Percentiles rank a stretch among this genome's conserved stretches.
These are phyloP conservation scores for Ceratobasidium sp. DNA, from an alignment of 1,284 basidiomycete species.

Conservation along the genomic window DNA sequence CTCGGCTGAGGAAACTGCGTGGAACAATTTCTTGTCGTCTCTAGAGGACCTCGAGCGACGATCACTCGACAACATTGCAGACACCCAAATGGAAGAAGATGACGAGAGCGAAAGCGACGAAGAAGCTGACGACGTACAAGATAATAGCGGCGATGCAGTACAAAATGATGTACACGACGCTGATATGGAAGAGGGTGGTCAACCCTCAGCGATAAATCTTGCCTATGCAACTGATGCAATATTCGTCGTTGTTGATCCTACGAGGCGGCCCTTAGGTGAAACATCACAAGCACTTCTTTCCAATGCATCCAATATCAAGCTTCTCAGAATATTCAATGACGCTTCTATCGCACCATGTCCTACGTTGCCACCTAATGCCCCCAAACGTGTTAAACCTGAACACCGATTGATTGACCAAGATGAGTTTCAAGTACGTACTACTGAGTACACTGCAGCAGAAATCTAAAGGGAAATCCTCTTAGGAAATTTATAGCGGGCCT, in stretches of 20 bases:
- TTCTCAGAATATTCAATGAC: conserved; percentile 73
- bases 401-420: conserved; percentile 33
- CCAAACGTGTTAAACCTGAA: conserved; percentile 46
- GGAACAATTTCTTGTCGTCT: conserved; percentile 61
- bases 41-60: conserved; percentile 58
- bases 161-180: conserved; percentile 44
- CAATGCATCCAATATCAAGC: conserved; percentile 66
- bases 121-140: conserved; percentile 43
- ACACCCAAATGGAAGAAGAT: conserved; percentile 42
- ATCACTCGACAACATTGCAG: conserved; percentile 34
- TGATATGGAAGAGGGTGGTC: neutral
- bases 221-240: conserved; percentile 47
- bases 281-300: neutral
- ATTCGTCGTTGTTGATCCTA: conserved; percentile 61
- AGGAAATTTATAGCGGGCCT: conserved; percentile 74
- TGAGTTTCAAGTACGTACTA: conserved; percentile 10
- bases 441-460: neutral
- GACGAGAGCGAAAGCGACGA: conserved; percentile 43
- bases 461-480: conserved; percentile 54
- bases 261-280: conserved; percentile 49
- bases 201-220: neutral
- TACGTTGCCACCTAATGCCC: conserved; percentile 54
- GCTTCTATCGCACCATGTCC: conserved; percentile 65
- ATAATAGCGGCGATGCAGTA: conserved; percentile 42
- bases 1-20: conserved; percentile 64